phyloP scores from a whole-genome alignment of 768 basidiomycete genomes.

The Lactifluus piperatus region DNA sequence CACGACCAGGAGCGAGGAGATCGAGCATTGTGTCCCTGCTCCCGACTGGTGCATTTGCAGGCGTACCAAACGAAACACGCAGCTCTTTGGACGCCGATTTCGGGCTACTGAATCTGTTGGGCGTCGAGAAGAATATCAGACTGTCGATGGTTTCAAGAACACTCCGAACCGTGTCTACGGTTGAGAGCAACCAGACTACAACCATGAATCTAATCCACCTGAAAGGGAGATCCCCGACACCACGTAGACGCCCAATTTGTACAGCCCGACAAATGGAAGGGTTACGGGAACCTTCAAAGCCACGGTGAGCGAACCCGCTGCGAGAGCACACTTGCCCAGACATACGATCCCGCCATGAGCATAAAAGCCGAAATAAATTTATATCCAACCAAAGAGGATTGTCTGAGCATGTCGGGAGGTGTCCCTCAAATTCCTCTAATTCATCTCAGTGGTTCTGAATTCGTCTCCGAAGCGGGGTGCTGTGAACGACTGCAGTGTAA shows the following conservation, averaged over 20 bases:
- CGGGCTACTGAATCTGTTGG: background rate
- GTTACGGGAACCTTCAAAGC: background rate
- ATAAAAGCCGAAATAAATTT: background rate
- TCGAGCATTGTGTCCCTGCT: background rate
- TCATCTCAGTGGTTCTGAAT: background rate
- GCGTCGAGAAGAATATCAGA: background rate
- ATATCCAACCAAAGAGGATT: constrained; percentile 1
- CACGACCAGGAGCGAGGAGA: background rate
- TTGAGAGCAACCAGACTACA: background rate
- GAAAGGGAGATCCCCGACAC: background rate
- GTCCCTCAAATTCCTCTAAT: background rate
- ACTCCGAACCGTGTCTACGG: background rate
- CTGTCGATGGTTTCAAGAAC: background rate
- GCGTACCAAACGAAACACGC: background rate
- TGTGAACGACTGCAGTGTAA: background rate
- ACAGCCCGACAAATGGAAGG: background rate
- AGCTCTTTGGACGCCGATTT: background rate
- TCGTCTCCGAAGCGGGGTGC: background rate
- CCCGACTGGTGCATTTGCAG: background rate
- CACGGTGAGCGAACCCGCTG: background rate
- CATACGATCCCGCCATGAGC: background rate
- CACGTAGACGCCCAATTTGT: background rate
- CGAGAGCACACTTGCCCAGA: background rate
- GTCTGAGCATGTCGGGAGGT: background rate
- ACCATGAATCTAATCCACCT: background rate